Evolutionary conservation across 257 asterid species (phyloP), one percentile per base, ranked within the genome.

Genomic region (Cruciata laevipes): DNA sequence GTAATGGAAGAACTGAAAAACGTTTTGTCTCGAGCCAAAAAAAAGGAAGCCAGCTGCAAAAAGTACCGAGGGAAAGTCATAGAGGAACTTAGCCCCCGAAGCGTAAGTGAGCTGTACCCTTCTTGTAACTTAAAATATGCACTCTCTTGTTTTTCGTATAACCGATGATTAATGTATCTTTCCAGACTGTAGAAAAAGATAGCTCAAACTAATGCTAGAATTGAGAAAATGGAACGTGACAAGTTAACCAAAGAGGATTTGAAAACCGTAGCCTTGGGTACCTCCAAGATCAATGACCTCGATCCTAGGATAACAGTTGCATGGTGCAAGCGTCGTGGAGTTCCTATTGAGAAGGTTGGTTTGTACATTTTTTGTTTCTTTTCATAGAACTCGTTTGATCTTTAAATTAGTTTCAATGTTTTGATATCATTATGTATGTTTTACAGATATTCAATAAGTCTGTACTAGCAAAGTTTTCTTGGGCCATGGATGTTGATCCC

Each of bases 401-500:
- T 1, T 9, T 13, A 32, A 24, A 20, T 52, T 13, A 9, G 67
- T 30, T 33, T 25, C 14, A 40, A 25, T 49, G 51, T 31, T 37
- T 32, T 57, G 55, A 42, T 35, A 6, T 18, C 5, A 33, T n/a
- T 31, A 27, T 65, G 23, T 24, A 30, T 55, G 53, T 20, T 18
- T 24, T 81, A 82, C 96, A 92, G 98, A 87, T 92, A 9, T 92
- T 92, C 80, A 92, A 84, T 87, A 92, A 86, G 85, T 89, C 98
- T 77, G 94, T 93, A 60, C 80, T 88, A 76, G 97, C 89, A n/a
- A 93, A 93, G 71, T 93, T 93, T 75, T 68, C 96, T 5, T 93
- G 98, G 98, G 91, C 98, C 58, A 93, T 93, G 98, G 97, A 93
- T 63, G 96, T 90, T 4, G 97, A 90, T 67, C 98, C 98, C 9